Evolutionary conservation across 2,329 filamentous ascomycete species (phyloP), one percentile per base, ranked within the genome.

Genomic region (Magnaporthiopsis incrustans): DNA sequence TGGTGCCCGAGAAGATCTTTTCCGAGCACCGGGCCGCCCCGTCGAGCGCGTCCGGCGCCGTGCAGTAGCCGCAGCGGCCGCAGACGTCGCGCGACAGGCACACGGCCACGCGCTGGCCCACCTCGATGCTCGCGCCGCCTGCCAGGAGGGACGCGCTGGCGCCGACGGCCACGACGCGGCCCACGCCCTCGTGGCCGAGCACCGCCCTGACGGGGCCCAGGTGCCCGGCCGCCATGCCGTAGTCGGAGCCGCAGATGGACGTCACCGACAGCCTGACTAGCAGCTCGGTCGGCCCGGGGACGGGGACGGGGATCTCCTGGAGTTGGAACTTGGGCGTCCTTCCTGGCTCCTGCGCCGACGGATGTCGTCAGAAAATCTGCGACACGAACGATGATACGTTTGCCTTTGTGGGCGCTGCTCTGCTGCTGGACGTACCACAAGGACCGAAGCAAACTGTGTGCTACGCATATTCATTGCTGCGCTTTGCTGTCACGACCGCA

Each of bases 101-200:
- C 0, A 79, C 69, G 22, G 76, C 77, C 0, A 77, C 74, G 1
- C 75, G 73, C 60, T 76, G 71, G 38, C 75, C 76, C 2, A 74
- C 33, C 18, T 66, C 26, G 22, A 74, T 66, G 1, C 67, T 30
- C 58, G 73, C 71, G 50, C 53, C 58, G 32, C 58, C 61, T 27
- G 12, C n/a, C 4, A 62, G 61, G n/a, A 69, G 59, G 0, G 65
- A 26, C 0, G 77, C 71, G 44, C 73, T 71, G 35, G 71, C 69
- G 1, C 79, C 79, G 1, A 80, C 65, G 30, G 67, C 70, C 4
- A 71, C 74, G 22, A 80, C 71, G 14, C 69, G 70, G 1, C 79
- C 79, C 1, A 79, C 75, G 10, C 78, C 79, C 66, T 81, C 79
- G 60, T 81, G 79, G 4, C 79, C 79, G 0, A 78, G 70, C 1